phyloP scores from a whole-genome alignment of 1,139 yeast genomes.

The Blastobotrys ciferrii region DNA sequence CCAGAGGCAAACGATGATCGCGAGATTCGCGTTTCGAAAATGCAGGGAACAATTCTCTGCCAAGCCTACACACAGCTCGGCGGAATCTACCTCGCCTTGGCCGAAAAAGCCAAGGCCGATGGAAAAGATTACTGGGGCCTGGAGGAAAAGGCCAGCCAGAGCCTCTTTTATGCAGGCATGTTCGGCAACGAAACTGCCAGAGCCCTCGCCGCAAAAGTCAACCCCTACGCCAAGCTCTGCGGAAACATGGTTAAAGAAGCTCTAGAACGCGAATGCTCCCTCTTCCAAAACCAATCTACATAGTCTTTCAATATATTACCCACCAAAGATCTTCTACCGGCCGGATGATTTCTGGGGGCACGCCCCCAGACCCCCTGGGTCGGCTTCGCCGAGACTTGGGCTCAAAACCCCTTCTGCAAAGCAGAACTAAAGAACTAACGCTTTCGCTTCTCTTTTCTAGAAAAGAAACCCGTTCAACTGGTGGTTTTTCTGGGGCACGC shows the following conservation, averaged over 20 bases:
- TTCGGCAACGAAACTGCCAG: slow-evolving; percentile 34
- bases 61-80: slow-evolving; percentile 35
- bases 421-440: no score
- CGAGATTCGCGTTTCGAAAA: slow-evolving; percentile 27
- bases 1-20: slow-evolving; percentile 15
- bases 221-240: slow-evolving; percentile 38
- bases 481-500: no score
- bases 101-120: slow-evolving; percentile 8
- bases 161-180: slow-evolving; percentile 30
- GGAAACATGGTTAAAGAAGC: slow-evolving; percentile 33
- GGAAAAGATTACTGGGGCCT: slow-evolving; percentile 27
- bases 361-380: no score
- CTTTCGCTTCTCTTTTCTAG: no score
- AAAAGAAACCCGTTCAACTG: no score
- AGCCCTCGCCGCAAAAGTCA: slow-evolving; percentile 30
- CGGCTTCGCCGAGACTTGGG: no score
- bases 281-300: not conserved
- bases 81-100: slow-evolving; percentile 27
- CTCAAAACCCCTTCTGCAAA: no score
- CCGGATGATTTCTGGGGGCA: no score
- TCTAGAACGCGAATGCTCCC: slow-evolving; percentile 3
- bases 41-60: slow-evolving; percentile 34
- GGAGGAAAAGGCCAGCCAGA: slow-evolving; percentile 32
- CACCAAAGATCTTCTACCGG: no score
- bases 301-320: no score